A percentile compares a stretch with the other conserved stretches of the same genome.
Conservation (phyloP, 1,139 yeast genomes). For the Zygosaccharomyces sapae region DNA sequence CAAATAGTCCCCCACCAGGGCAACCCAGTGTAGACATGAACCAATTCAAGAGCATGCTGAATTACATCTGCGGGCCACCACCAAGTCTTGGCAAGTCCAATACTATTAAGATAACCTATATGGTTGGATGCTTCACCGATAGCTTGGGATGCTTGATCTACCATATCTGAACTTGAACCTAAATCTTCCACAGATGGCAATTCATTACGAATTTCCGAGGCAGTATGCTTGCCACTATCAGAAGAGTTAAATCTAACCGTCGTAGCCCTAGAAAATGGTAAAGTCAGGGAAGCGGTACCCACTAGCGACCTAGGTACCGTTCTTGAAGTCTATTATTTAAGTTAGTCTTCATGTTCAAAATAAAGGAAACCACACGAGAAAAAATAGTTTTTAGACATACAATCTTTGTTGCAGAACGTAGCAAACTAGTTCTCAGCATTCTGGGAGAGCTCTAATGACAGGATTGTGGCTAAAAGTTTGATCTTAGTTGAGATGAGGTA, state of each 20-base stretch:
- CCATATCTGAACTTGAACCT: constrained; percentile 20
- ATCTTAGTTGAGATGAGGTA: neutral
- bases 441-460: neutral
- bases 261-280: constrained; percentile 7
- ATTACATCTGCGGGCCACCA: constrained; percentile 79
- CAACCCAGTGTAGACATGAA: constrained; percentile 82
- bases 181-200: constrained; percentile 39
- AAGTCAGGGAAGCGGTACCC: constrained; percentile 1
- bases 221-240: constrained; percentile 20
- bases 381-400: constrained; percentile 9
- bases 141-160: constrained; percentile 33
- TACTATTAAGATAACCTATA: constrained; percentile 77
- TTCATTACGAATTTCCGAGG: constrained; percentile 37
- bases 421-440: constrained; percentile 14
- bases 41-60: constrained; percentile 68
- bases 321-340: constrained; percentile 8
- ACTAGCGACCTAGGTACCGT: constrained; percentile 5
- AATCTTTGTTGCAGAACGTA: constrained; percentile 15
- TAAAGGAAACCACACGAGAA: neutral
- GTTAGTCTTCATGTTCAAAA: constrained; percentile 7
- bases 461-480: neutral
- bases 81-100: constrained; percentile 83
- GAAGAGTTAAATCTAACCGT: constrained; percentile 32
- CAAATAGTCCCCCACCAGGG: constrained; percentile 98
- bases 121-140: constrained; percentile 52